These are phyloP conservation scores for Amanita rimosa DNA, from an alignment of 768 basidiomycete species.

Conservation along the genomic window DNA sequence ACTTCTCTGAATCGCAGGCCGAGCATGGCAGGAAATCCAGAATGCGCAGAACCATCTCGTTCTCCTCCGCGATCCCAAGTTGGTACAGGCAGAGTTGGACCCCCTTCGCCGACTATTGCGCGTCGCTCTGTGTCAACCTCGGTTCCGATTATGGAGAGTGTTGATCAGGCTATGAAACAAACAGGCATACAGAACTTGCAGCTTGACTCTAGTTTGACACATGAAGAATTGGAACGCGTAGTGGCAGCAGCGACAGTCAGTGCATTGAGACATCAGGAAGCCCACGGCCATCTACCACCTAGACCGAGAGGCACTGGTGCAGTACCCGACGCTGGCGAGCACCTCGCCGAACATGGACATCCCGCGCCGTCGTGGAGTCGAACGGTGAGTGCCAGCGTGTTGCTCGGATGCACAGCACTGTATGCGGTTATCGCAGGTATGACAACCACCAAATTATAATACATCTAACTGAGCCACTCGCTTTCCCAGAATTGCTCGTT, in stretches of 20 bases:
- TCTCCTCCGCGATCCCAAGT: constrained; percentile 24
- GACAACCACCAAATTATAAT: constrained; percentile 14
- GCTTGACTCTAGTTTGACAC: constrained; percentile 57
- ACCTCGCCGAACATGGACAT: constrained; percentile 49
- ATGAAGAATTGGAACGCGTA: constrained; percentile 87
- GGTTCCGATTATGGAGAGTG: constrained; percentile 67
- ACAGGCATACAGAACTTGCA: constrained; percentile 35
- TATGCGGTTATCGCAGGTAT: constrained; percentile 94
- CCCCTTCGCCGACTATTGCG: constrained; percentile 31
- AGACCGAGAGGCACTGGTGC: constrained; percentile 29
- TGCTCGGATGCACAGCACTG: constrained; percentile 80
- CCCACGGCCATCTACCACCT: constrained; percentile 29
- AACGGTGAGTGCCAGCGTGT: constrained; percentile 76
- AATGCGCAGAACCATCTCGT: constrained; percentile 22
- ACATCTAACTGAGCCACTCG: background rate
- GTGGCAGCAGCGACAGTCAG: constrained; percentile 92
- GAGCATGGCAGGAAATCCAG: constrained; percentile 24
- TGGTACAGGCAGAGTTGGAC: constrained; percentile 9
- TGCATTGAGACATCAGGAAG: constrained; percentile 74
- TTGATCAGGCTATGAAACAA: constrained; percentile 67
- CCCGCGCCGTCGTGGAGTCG: constrained; percentile 97
- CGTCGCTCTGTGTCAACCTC: constrained; percentile 36
- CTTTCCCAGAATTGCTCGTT: constrained; percentile 71
- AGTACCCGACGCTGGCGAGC: constrained; percentile 25
- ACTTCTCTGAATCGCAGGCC: constrained; percentile 32